Evolutionary conservation across 495 filamentous ascomycete genomes (phyloP), one percentile per base, ranked within the genome.

Genomic region (Aspergillus mulundensis): DNA sequence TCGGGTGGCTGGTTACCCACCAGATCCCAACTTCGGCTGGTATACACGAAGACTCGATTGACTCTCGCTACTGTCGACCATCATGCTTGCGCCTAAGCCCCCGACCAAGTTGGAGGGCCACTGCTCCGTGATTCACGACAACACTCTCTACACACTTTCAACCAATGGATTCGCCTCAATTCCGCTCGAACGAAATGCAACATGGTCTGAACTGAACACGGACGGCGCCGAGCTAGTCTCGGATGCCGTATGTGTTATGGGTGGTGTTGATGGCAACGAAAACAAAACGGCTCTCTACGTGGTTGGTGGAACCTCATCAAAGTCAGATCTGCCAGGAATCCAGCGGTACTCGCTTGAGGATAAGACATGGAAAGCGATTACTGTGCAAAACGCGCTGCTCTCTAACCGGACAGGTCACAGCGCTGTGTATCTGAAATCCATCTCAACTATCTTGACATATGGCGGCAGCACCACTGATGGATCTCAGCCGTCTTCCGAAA

Each of bases 141-240:
- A 88, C 69, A 94, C 87, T 16, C 82, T 98, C 15, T 98, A 96
- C 73, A 84, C 85, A 11, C 97, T 90, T 64, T 88, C 90, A 36
- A 66, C 82, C 18, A 70, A 79, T 47, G 89, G 86, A 20, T 91
- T 98, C 54, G 85, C 89, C 64, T 87, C 87, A 5, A 72, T 97
- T 36, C 70, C 75, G 18, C 74, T 98, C 58, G 63, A 77, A 58
- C 61, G 83, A 52, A 88, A 90, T 51, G 87, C 79, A 21, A 69
- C 77, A 66, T 98, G 94, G 94, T 72, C 77, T 49, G 59, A 74
- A 53, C 63, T 95, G 52, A 67, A 82, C 0, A 77, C 73, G 64
- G 15, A 40, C 12, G 38, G 45, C 45, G 87, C 86, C 24, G 77
- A 86, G 52, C 71, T 81, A 30, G 90, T 95, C 34, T 83, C 78